A percentile compares a stretch with the other conserved stretches of the same genome.
Conservation (phyloP, 2,329 filamentous ascomycete species). For the Penicillium rolfsii region DNA sequence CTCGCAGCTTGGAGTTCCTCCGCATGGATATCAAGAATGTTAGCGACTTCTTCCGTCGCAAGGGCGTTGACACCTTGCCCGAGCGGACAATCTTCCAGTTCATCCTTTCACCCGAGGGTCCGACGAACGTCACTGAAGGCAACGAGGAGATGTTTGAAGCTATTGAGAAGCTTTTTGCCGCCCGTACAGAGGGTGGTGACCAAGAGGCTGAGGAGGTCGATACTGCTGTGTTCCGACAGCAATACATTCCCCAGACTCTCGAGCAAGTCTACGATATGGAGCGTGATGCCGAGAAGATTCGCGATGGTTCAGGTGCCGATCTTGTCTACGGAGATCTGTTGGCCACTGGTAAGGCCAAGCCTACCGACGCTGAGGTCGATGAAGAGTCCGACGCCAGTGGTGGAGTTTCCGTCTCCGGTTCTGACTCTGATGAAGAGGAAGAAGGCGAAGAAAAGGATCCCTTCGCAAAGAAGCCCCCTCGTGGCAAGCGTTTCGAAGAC, state of each 20-base stretch:
- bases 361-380: slow-evolving; percentile 39
- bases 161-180: slow-evolving; percentile 69
- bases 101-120: slow-evolving; percentile 66
- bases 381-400: slow-evolving; percentile 42
- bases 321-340: slow-evolving; percentile 85
- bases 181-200: slow-evolving; percentile 55
- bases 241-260: slow-evolving; percentile 94
- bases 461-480: slow-evolving; percentile 69
- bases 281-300: slow-evolving; percentile 79
- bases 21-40: slow-evolving; percentile 99
- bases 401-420: slow-evolving; percentile 41
- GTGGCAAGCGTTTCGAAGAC: slow-evolving; percentile 85
- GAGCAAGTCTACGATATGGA: slow-evolving; percentile 97
- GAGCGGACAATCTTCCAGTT: slow-evolving; percentile 85
- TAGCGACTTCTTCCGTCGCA: slow-evolving; percentile 84
- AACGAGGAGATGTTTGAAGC: slow-evolving; percentile 62
- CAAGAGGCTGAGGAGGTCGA: slow-evolving; percentile 65
- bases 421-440: slow-evolving; percentile 49
- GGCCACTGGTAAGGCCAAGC: slow-evolving; percentile 60
- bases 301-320: slow-evolving; percentile 71
- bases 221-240: slow-evolving; percentile 89
- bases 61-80: slow-evolving; percentile 78
- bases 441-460: slow-evolving; percentile 50
- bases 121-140: slow-evolving; percentile 33
- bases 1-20: slow-evolving; percentile 86